Base-by-base conservation (phyloP, 805 yeast species). In the Wickerhamiella shivajii region DNA sequence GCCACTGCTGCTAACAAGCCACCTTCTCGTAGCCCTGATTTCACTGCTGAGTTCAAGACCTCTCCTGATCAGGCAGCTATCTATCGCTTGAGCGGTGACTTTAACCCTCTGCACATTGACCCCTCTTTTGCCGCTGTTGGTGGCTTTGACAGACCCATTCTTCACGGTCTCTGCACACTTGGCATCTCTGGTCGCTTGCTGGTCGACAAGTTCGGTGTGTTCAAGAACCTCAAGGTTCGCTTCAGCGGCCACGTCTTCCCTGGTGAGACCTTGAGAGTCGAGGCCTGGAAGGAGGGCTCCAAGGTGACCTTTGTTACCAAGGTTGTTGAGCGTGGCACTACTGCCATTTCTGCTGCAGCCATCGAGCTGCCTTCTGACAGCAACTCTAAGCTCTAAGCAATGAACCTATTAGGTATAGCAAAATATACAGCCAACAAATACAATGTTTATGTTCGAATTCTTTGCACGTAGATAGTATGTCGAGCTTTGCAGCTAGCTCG, bases 71-170 rank as follows among this genome's bases (percentile, higher is more conserved):
- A 74, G 55, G 96, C 96, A 29, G 81, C 93, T 3, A 58, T 85
- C 36, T 87, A 87, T 63, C 71, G 98, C 55, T 64, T 87, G 40
- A 76, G 87, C 40, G 97, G 95, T 35, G 98, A 87, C 63, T 75
- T 74, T 56, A 87, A 87, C 57, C 98, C 98, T 39, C 67, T 87
- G 47, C 98, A 85, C 61, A 76, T 87, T 52, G 97, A 87, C 60
- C 96, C 97, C 13, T 64, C 55, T 19, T 77, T 85, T 58, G 96
- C 97, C 11, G 70, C 74, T 42, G 79, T 79, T 37, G 96, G 87
- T 30, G 77, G 77, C 40, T 87, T 87, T 55, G 73, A 72, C 31
- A 60, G 63, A 36, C 98, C 98, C 31, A 87, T 87, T 46, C 67
- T 87, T 44, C 98, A 87, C 59, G 98, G 98, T 27, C 67, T 87